Base-by-base conservation (phyloP, 371 early-diverging fungal genomes). In the Zancudomyces culisetae region DNA sequence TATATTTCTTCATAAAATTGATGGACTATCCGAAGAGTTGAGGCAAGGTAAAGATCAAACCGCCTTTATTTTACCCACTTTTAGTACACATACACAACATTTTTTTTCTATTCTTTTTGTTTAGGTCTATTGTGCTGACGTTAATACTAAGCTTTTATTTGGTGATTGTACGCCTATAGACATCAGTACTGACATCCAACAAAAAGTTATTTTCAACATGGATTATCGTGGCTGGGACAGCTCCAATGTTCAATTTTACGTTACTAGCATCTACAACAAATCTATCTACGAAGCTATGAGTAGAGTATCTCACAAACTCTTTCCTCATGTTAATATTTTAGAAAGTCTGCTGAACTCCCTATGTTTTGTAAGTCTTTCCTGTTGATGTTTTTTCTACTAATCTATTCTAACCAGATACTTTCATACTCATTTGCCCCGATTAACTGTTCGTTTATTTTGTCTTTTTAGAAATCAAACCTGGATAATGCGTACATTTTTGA, bases 401-500 rank as follows among this genome's bases (percentile, higher is more conserved):
- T 35, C 15, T 35, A 35, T 35, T 35, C 6, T 35, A 35, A 6
- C 15, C 35, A 35, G 6, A 35, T 35, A 35, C 35, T 10, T 15
- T 35, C 15, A 15, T 35, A 10, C 10, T 10, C 15, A 35, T 6
- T 35, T 35, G 35, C 35, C 35, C 15, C 35, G 6, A 15, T 15
- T 35, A 35, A 15, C 35, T 4, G 6, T 45, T 27, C 15, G 6
- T 28, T 45, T 28, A 18, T 15, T 45, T 28, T 18, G 45, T 10
- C 26, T 51, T 21, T 43, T 43, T 61, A 90, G 85, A 93, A 87
- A 59, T 90, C 94, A 1, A 84, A 85, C 13, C 83, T 94, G 52
- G 96, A 95, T 56, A 94, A 95, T 62, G 90, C 90, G 13, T 94
- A 90, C 62, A 64, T 95, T 43, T 90, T 95, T 60, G 96, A 95